Base-by-base conservation (phyloP, 106 monocot species). In the Apostasia ramifera region DNA sequence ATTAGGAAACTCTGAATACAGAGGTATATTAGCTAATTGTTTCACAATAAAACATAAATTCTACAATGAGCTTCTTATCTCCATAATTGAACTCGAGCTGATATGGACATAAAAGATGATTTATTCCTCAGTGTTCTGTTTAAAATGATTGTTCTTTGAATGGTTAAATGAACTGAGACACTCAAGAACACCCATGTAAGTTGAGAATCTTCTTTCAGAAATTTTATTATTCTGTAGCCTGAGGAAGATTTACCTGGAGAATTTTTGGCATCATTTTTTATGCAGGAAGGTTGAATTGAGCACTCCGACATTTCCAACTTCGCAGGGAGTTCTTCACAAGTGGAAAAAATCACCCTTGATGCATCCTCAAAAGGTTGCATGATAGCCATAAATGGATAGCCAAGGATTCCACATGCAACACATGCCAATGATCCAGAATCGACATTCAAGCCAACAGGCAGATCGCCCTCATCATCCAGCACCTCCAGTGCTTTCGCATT, bases 391-490 rank as follows among this genome's bases (percentile, higher is more conserved):
- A 98, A 93, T 69, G 98, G 98, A 71, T 88, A 98, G 13, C 98
- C 98, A 74, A 98, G 98, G 60, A 81, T 87, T 64, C 98, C 98
- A 82, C 98, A 98, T 67, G 93, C 85, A 73, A 93, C 93, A 77
- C 98, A 98, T 70, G 81, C 74, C 77, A 98, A 82, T 13, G 85
- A 78, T 43, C 98, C 98, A 47, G 92, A 81, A 82, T 98, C 90
- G 72, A 93, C 66, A 59, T 85, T 77, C 70, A 98, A 74, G 59
- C 87, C 93, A 78, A 79, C 83, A 38, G 93, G 93, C 45, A 93
- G 67, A 53, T 81, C 93, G 53, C 70, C 85, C 61, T 83, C 85
- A 50, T 86, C 86, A 69, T 82, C 77, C 12, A 73, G 49, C 38
- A 39, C 55, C 62, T 83, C 80, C 42, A 82, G 13, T 8, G 40